Percentiles rank a stretch among this genome's conserved stretches.
These are phyloP conservation scores for Polyporus tsugae DNA, from an alignment of 1,284 basidiomycete genomes.

Conservation along the genomic window DNA sequence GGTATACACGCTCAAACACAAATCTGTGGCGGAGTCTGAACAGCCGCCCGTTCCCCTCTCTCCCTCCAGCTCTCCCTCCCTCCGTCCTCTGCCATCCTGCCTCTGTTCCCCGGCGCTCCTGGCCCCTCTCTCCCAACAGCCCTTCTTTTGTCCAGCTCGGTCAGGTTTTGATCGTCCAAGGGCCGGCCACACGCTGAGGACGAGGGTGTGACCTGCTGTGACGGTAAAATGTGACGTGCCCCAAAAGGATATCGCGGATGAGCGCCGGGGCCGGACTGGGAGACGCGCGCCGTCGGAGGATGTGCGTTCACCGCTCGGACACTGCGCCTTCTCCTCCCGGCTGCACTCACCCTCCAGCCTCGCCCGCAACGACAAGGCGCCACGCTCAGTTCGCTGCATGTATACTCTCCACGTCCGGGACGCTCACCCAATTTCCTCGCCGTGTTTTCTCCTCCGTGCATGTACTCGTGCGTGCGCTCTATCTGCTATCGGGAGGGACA, in stretches of 20 bases:
- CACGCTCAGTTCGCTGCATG: conserved; percentile 12
- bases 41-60: conserved; percentile 21
- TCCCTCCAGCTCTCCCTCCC: conserved; percentile 9
- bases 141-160: neutral
- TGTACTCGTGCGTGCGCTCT: conserved; percentile 9
- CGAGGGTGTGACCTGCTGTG: conserved; percentile 24
- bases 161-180: no score
- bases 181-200: neutral
- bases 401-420: neutral
- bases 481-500: conserved; percentile 24
- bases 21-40: conserved; percentile 38
- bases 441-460: conserved; percentile 6
- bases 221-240: conserved; percentile 31
- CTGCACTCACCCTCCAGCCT: conserved; percentile 7
- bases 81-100: neutral
- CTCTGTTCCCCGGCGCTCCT: neutral
- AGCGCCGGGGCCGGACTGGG: conserved; percentile 10
- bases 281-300: conserved; percentile 17
- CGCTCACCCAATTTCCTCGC: conserved; percentile 1
- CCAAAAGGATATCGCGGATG: conserved; percentile 13
- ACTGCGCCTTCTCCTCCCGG: conserved; percentile 12
- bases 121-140: neutral
- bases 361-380: conserved; percentile 12
- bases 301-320: conserved; percentile 2
- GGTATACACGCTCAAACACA: conserved; percentile 41